A percentile compares a stretch with the other conserved stretches of the same genome.
Conservation (phyloP, 2,329 filamentous ascomycete genomes). For the Ascochyta viciae-villosae region DNA sequence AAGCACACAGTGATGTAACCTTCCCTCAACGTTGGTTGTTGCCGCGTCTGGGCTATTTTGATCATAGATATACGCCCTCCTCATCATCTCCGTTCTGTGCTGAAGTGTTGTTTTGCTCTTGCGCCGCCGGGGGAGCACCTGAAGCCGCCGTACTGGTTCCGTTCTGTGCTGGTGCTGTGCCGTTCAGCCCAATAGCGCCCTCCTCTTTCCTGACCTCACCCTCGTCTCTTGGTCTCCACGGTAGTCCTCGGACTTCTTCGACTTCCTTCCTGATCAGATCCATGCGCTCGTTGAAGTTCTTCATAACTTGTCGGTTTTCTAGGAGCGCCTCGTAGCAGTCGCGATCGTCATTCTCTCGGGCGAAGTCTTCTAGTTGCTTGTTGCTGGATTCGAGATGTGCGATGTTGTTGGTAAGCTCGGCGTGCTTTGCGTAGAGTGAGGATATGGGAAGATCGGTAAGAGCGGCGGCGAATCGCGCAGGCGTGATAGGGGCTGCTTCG, state of each 20-base stretch:
- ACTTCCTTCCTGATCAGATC: constrained; percentile 70
- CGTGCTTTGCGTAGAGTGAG: constrained; percentile 74
- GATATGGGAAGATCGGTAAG: constrained; percentile 70
- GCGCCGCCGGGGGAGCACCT: background rate
- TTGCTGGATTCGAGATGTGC: constrained; percentile 77
- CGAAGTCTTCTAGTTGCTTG: constrained; percentile 71
- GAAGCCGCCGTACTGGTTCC: background rate
- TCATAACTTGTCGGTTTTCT: constrained; percentile 75
- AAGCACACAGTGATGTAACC: too few species aligned
- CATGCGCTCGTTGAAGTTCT: constrained; percentile 71
- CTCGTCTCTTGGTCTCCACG: constrained; percentile 54
- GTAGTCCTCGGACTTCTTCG: constrained; percentile 62
- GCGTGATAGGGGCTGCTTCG: constrained; percentile 66
- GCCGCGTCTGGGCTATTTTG: background rate
- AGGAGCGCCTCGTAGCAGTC: constrained; percentile 77
- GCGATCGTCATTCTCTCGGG: constrained; percentile 61
- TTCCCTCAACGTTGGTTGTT: too few species aligned
- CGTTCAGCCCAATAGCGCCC: constrained; percentile 6
- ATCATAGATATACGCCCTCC: constrained; percentile 16
- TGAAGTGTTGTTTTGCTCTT: background rate
- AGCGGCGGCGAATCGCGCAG: constrained; percentile 70
- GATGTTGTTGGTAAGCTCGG: constrained; percentile 78
- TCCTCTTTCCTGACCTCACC: constrained; percentile 21
- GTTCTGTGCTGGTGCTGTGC: constrained; percentile 1
- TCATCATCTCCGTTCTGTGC: constrained; percentile 7